A percentile compares a stretch with the other conserved stretches of the same genome.
phyloP scores from a whole-genome alignment of 2,329 filamentous ascomycete genomes.

The Monosporascus sp. region DNA sequence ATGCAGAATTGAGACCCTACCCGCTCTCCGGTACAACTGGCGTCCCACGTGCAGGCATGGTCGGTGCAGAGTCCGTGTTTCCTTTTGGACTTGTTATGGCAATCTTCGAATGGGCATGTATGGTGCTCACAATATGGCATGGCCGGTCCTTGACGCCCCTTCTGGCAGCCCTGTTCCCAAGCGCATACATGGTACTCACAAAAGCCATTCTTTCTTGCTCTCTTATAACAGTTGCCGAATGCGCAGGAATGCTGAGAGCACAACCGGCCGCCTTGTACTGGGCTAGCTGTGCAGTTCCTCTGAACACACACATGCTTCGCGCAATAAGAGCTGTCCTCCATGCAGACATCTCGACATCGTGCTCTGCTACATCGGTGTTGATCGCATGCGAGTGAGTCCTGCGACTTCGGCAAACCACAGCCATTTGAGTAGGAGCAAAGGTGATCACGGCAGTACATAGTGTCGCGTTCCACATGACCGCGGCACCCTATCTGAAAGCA shows the following conservation, averaged over 20 bases:
- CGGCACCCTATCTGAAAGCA: conserved; percentile 7
- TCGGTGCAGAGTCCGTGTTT: conserved; percentile 6
- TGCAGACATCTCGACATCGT: conserved; percentile 4
- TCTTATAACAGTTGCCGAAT: conserved; percentile 4
- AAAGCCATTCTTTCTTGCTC: conserved; percentile 6
- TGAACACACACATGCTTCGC: conserved; percentile 6
- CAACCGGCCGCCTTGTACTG: conserved; percentile 5
- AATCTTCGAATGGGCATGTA: conserved; percentile 7
- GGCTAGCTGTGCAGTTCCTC: conserved; percentile 6
- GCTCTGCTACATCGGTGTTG: conserved; percentile 5
- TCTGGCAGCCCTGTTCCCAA: conserved; percentile 8
- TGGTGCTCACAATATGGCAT: conserved; percentile 10
- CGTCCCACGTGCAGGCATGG: conserved; percentile 12
- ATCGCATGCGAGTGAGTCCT: conserved; percentile 4
- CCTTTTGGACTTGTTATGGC: conserved; percentile 7
- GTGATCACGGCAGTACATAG: conserved; percentile 8
- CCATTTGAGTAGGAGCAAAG: conserved; percentile 8
- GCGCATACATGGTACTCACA: conserved; percentile 9
- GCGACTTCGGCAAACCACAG: conserved; percentile 4
- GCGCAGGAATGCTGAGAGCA: conserved; percentile 7
- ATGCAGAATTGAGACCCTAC: conserved; percentile 5
- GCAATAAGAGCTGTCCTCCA: conserved; percentile 7
- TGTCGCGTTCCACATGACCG: conserved; percentile 4
- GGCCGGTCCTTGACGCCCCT: conserved; percentile 5
- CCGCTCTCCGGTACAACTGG: conserved; percentile 4